phyloP scores from a whole-genome alignment of 2,329 filamentous ascomycete genomes.

The Akanthomyces uredinophilus region DNA sequence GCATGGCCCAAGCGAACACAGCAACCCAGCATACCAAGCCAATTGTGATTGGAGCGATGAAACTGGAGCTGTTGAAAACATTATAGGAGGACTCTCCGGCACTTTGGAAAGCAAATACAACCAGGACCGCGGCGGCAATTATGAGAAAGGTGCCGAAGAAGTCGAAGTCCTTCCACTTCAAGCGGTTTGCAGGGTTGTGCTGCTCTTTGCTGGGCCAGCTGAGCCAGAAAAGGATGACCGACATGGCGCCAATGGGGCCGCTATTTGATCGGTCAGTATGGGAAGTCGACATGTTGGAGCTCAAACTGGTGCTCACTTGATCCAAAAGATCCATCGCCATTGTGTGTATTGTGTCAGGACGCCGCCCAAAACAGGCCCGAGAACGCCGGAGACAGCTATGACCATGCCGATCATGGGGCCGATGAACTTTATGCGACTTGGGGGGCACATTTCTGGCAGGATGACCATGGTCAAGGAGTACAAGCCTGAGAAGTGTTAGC shows the following conservation, averaged over 20 bases:
- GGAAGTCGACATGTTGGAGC: slow-evolving; percentile 14
- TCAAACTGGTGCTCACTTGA: slow-evolving; percentile 42
- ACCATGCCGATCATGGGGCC: slow-evolving; percentile 44
- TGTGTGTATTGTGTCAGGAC: slow-evolving; percentile 43
- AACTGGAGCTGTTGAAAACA: slow-evolving; percentile 39
- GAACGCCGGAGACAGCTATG: slow-evolving; percentile 42
- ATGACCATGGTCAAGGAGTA: slow-evolving; percentile 54
- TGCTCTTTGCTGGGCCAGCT: slow-evolving; percentile 43
- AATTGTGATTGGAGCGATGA: slow-evolving; percentile 27
- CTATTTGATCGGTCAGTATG: slow-evolving; percentile 25
- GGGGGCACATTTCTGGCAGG: slow-evolving; percentile 45
- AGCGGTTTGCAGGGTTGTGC: slow-evolving; percentile 34
- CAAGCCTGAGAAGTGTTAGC: slow-evolving; percentile 31
- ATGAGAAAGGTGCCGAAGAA: slow-evolving; percentile 49
- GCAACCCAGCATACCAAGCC: slow-evolving; percentile 26
- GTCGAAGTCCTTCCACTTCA: slow-evolving; percentile 47
- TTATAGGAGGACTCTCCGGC: slow-evolving; percentile 31
- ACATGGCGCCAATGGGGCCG: slow-evolving; percentile 44
- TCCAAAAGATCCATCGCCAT: slow-evolving; percentile 56
- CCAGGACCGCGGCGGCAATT: slow-evolving; percentile 47
- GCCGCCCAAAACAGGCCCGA: slow-evolving; percentile 49
- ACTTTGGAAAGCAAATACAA: slow-evolving; percentile 55
- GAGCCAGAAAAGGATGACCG: slow-evolving; percentile 42
- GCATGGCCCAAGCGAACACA: slow-evolving; percentile 27
- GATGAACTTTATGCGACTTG: slow-evolving; percentile 36